phyloP scores from a whole-genome alignment of 352 stramenopile genomes.

The Globisporangium spiculum region DNA sequence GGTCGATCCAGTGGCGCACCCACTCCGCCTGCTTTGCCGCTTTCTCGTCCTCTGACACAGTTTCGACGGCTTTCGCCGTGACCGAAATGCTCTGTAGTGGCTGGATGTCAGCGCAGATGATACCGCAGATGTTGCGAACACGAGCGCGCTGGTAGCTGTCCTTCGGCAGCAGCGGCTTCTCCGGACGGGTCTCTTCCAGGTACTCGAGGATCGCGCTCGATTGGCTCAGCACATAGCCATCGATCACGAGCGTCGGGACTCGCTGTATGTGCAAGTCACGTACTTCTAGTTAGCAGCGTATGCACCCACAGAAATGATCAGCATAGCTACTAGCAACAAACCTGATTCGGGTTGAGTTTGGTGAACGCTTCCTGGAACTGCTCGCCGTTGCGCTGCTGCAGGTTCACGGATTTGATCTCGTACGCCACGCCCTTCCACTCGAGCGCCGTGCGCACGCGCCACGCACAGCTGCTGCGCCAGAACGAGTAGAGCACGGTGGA shows the following conservation, averaged over 20 bases:
- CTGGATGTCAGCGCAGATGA: constrained; percentile 91
- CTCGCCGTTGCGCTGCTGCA: constrained; percentile 57
- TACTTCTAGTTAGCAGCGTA: too few species aligned
- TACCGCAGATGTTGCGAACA: constrained; percentile 85
- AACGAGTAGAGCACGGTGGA: constrained; percentile 76
- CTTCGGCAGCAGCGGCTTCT: constrained; percentile 65
- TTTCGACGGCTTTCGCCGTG: constrained; percentile 47
- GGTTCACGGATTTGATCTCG: constrained; percentile 71
- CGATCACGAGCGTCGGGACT: constrained; percentile 80
- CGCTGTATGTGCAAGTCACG: constrained; percentile 26
- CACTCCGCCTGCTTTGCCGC: constrained; percentile 46
- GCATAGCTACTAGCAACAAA: constrained; percentile 9
- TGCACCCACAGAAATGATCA: too few species aligned
- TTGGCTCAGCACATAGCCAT: constrained; percentile 69
- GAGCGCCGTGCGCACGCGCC: constrained; percentile 87
- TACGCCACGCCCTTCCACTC: constrained; percentile 85
- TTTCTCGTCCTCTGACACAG: constrained; percentile 51
- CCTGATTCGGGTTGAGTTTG: constrained; percentile 68
- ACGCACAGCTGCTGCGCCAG: constrained; percentile 88
- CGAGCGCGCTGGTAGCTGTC: constrained; percentile 66
- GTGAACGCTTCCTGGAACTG: constrained; percentile 49
- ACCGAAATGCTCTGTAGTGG: constrained; percentile 88
- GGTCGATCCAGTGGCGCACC: constrained; percentile 68
- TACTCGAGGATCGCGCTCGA: constrained; percentile 93
- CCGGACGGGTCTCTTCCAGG: constrained; percentile 82